Evolutionary conservation across 306 rosid species (phyloP).

Genomic region (Gastrolobium bilobum): DNA sequence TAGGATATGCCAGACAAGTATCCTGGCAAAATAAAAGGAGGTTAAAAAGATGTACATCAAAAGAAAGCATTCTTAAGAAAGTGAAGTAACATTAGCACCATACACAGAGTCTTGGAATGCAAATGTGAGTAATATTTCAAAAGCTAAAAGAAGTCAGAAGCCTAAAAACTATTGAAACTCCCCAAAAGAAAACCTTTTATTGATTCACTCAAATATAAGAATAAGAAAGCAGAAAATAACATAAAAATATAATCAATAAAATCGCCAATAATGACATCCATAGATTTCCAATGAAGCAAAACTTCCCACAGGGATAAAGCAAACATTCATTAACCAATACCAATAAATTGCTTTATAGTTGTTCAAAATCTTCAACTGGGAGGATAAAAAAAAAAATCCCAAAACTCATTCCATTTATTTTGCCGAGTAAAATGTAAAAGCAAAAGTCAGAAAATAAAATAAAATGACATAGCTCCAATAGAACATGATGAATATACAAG

Average conservation of each 20-base stretch:
- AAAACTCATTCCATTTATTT: background rate
- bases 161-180: background rate
- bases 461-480: background rate
- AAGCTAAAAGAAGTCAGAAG: slow-evolving; percentile 1
- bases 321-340: slow-evolving; percentile 12
- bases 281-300: background rate
- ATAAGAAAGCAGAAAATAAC: background rate
- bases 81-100: background rate
- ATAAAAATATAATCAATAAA: background rate
- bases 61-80: background rate
- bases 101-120: background rate
- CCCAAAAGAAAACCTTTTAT: background rate
- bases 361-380: background rate
- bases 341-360: background rate
- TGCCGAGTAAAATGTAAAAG: slow-evolving; percentile 2
- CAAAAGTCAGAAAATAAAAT: background rate
- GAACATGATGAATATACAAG: slow-evolving; percentile 2
- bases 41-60: background rate
- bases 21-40: slow-evolving; percentile 37
- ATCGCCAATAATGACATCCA: slow-evolving; percentile 10
- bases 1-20: background rate
- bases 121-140: background rate
- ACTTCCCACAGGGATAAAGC: background rate
- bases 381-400: background rate
- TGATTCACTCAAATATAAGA: background rate